Evolutionary conservation across 805 yeast genomes (phyloP).

Genomic region (Wickerhamiella occidentalis): DNA sequence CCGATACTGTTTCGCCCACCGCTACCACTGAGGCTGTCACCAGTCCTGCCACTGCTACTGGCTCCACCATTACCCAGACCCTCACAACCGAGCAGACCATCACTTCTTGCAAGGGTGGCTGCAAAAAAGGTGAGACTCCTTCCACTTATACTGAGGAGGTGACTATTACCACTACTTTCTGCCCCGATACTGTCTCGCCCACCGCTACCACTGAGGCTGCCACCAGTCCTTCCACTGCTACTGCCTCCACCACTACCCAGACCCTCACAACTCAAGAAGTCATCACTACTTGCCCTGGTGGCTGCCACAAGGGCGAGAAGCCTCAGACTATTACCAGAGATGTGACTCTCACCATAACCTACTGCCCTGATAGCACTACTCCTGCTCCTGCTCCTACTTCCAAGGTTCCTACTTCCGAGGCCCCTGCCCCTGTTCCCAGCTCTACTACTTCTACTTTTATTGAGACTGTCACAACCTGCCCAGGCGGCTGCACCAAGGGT

Average conservation of each 20-base stretch:
- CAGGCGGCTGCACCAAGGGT: constrained; percentile 9
- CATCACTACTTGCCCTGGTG: constrained; percentile 33
- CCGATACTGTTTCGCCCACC: constrained; percentile 2
- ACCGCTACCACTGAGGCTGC: too few species aligned
- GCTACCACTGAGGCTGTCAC: neutral
- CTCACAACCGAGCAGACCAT: constrained; percentile 35
- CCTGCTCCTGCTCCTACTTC: neutral
- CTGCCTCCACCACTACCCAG: constrained; percentile 11
- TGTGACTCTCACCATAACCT: constrained; percentile 1
- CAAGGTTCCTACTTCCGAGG: constrained; percentile 21
- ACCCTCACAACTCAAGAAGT: constrained; percentile 23
- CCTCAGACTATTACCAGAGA: constrained; percentile 5
- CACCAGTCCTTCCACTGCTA: too few species aligned
- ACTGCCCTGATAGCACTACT: constrained; percentile 10
- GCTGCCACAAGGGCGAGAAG: constrained; percentile 5
- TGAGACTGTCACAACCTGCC: constrained; percentile 8
- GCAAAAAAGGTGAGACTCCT: constrained; percentile 1
- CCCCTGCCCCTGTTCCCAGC: constrained; percentile 10
- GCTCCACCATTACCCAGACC: constrained; percentile 2
- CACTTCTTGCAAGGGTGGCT: constrained; percentile 32
- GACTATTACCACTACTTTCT: constrained; percentile 10
- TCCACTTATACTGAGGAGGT: constrained; percentile 2
- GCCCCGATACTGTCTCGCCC: constrained; percentile 9
- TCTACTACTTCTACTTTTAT: constrained; percentile 17
- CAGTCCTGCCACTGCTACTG: neutral